phyloP scores from a whole-genome alignment of 495 filamentous ascomycete species.

The Aspergillus kassunensis region DNA sequence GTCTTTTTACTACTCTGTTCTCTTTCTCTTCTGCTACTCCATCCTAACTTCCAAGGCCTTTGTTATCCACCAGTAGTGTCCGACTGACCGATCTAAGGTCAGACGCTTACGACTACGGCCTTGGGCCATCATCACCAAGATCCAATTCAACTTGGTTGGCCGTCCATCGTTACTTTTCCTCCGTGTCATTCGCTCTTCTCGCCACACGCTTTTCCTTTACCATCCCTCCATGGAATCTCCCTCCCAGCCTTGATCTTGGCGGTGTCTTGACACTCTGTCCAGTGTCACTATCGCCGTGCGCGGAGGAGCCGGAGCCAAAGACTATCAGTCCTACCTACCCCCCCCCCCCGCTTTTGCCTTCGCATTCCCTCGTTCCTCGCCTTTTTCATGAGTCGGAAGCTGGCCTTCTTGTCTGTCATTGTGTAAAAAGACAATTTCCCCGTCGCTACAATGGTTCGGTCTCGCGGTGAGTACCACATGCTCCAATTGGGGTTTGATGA shows the following conservation, averaged over 20 bases:
- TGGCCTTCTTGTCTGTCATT: slow-evolving; percentile 10
- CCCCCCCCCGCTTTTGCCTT: slow-evolving; percentile 2
- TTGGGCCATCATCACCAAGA: slow-evolving; percentile 9
- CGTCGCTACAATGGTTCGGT: slow-evolving; percentile 36
- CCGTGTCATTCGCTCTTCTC: slow-evolving; percentile 11
- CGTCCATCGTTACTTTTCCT: slow-evolving; percentile 6
- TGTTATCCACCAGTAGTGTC: slow-evolving; percentile 6
- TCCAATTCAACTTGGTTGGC: slow-evolving; percentile 7
- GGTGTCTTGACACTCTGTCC: slow-evolving; percentile 16
- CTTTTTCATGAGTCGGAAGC: slow-evolving; percentile 7
- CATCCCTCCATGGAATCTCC: slow-evolving; percentile 13
- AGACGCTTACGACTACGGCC: slow-evolving; percentile 19
- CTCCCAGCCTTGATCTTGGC: slow-evolving; percentile 16
- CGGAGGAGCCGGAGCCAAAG: slow-evolving; percentile 17
- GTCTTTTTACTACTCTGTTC: slow-evolving; percentile 5
- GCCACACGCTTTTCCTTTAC: not conserved
- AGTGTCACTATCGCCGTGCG: slow-evolving; percentile 20
- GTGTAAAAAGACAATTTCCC: not conserved
- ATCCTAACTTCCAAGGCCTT: not conserved
- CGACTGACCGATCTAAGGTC: slow-evolving; percentile 18
- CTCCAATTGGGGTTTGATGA: slow-evolving; percentile 3
- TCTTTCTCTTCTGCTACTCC: slow-evolving; percentile 1
- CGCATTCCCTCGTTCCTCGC: slow-evolving; percentile 1
- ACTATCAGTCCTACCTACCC: not conserved
- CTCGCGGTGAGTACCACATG: slow-evolving; percentile 36